Conservation (phyloP, 345 rosid genomes). For the Eucalyptus rudis region DNA sequence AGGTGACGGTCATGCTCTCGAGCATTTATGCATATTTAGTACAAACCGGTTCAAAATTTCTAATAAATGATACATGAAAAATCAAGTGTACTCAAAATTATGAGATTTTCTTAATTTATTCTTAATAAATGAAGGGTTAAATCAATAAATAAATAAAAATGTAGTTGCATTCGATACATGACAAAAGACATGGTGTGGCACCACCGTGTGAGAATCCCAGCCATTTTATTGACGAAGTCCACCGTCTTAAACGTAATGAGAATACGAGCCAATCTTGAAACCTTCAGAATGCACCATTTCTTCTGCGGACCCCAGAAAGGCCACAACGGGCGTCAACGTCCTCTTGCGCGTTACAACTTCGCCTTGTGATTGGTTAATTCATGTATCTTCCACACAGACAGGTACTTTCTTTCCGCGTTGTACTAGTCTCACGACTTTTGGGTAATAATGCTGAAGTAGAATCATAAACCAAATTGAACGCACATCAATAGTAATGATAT, state of each 20-base stretch:
- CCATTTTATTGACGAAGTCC: neutral
- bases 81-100: neutral
- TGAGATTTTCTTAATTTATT: neutral
- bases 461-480: too few species aligned
- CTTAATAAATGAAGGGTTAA: neutral
- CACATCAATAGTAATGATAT: neutral
- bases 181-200: neutral
- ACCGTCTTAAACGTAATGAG: neutral
- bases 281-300: neutral
- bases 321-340: neutral
- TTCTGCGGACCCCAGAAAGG: neutral
- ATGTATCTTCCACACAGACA: rapidly evolving
- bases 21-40: neutral
- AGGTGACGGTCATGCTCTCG: neutral
- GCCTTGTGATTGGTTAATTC: neutral
- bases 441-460: neutral
- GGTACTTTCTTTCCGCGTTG: neutral
- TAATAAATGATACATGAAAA: neutral
- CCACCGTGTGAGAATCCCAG: neutral
- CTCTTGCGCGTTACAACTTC: neutral
- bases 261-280: neutral
- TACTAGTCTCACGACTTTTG: neutral
- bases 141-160: neutral
- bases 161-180: neutral
- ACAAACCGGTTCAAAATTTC: rapidly evolving